Conservation (phyloP, 2,329 filamentous ascomycete genomes). For the Verticillium alfalfae region DNA sequence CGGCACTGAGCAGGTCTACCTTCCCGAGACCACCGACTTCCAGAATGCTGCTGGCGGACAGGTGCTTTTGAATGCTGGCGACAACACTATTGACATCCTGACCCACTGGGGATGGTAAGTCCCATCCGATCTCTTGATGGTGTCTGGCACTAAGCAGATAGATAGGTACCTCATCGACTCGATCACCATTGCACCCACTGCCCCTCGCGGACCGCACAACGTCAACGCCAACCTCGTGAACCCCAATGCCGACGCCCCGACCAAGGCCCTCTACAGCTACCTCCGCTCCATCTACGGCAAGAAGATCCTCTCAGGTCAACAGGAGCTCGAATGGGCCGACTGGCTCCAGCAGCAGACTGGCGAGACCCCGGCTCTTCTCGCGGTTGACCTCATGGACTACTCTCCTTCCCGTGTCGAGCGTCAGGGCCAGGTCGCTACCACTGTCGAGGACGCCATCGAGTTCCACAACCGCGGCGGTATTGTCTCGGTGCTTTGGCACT, state of each 20-base stretch:
- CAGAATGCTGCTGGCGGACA: conserved; percentile 34
- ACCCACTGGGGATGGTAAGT: conserved; percentile 42
- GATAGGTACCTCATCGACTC: conserved; percentile 35
- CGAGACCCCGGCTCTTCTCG: conserved; percentile 39
- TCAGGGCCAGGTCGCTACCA: conserved; percentile 29
- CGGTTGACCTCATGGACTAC: conserved; percentile 44
- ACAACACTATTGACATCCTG: conserved; percentile 38
- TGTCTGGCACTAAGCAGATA: background rate
- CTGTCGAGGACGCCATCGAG: conserved; percentile 40
- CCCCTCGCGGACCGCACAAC: conserved; percentile 29
- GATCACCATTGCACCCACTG: conserved; percentile 29
- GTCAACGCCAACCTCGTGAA: conserved; percentile 30
- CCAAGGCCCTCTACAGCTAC: conserved; percentile 32
- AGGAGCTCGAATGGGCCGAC: conserved; percentile 34
- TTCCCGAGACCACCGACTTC: conserved; percentile 31
- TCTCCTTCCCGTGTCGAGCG: conserved; percentile 34
- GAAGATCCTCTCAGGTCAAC: conserved; percentile 42
- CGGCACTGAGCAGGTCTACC: conserved; percentile 31
- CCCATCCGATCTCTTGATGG: background rate
- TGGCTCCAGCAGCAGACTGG: conserved; percentile 37
- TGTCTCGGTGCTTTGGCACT: conserved; percentile 42
- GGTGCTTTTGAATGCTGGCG: conserved; percentile 33
- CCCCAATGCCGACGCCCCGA: conserved; percentile 25
- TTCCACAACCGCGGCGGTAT: conserved; percentile 37
- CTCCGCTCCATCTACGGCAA: conserved; percentile 38